phyloP scores from a whole-genome alignment of 805 yeast species.

The Maudiozyma bulderi region DNA sequence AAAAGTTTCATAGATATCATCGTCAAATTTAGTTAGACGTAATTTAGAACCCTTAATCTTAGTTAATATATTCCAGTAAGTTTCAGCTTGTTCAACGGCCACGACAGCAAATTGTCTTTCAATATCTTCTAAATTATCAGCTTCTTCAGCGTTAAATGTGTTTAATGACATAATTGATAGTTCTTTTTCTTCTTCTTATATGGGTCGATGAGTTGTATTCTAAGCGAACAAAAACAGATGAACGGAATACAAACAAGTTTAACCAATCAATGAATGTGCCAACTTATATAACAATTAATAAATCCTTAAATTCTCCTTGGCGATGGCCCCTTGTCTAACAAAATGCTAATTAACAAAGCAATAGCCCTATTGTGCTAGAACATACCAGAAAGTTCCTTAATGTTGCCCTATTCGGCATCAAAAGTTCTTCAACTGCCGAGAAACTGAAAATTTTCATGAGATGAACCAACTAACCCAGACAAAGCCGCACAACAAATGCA shows the following conservation, averaged over 20 bases:
- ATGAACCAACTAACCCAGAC: too few species aligned
- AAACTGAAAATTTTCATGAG: too few species aligned
- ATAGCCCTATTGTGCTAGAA: background rate
- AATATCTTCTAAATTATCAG: constrained; percentile 91
- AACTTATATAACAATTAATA: background rate
- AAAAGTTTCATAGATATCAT: constrained; percentile 53
- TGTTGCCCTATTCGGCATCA: background rate
- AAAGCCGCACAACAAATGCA: too few species aligned
- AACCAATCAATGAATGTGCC: background rate
- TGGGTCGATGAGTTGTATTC: background rate
- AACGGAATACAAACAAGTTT: background rate
- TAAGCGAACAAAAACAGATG: background rate
- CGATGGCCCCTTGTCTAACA: too few species aligned
- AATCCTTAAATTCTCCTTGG: too few species aligned
- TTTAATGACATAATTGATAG: background rate
- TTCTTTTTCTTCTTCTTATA: background rate
- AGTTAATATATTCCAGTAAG: constrained; percentile 77
- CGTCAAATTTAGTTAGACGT: constrained; percentile 62
- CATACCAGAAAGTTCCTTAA: background rate
- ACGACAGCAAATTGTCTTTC: constrained; percentile 97
- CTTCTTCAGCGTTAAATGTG: constrained; percentile 72
- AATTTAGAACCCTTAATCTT: constrained; percentile 72
- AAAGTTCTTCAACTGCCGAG: background rate
- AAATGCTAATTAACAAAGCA: too few species aligned
- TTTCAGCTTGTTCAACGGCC: constrained; percentile 91